phyloP scores from a whole-genome alignment of 768 basidiomycete genomes.

The Ramaria rubella region DNA sequence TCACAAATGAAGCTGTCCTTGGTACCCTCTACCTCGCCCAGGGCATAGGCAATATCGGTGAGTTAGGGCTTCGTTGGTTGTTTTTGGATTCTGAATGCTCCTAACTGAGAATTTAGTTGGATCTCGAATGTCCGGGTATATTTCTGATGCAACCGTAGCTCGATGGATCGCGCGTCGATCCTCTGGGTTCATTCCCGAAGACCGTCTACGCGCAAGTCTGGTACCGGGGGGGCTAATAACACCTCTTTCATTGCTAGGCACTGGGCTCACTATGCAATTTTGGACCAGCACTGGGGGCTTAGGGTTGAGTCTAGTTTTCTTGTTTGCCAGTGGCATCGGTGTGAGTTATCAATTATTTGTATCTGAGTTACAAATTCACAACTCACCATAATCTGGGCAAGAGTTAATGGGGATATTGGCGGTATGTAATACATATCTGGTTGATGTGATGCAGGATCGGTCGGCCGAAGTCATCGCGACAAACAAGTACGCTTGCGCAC shows the following conservation, averaged over 20 bases:
- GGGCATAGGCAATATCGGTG: slow-evolving; percentile 4
- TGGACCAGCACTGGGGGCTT: slow-evolving; percentile 46
- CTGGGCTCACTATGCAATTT: slow-evolving; percentile 49
- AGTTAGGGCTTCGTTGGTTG: background rate
- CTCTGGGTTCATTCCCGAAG: slow-evolving; percentile 61
- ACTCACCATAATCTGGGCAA: too few species aligned
- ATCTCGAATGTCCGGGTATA: slow-evolving; percentile 47
- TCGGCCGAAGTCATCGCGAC: slow-evolving; percentile 61
- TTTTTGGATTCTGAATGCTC: slow-evolving; percentile 9
- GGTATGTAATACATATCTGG: slow-evolving; percentile 48
- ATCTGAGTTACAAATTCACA: too few species aligned
- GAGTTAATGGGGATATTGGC: slow-evolving; percentile 53
- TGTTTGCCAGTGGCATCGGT: slow-evolving; percentile 65
- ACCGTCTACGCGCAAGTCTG: slow-evolving; percentile 51
- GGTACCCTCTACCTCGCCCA: slow-evolving; percentile 4
- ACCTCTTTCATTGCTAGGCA: slow-evolving; percentile 44
- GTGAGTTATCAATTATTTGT: slow-evolving; percentile 40
- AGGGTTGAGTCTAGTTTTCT: slow-evolving; percentile 41
- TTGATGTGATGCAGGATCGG: slow-evolving; percentile 49
- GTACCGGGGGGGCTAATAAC: slow-evolving; percentile 40
- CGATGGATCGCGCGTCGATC: slow-evolving; percentile 43
- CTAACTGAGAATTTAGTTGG: slow-evolving; percentile 37
- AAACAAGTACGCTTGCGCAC: slow-evolving; percentile 31
- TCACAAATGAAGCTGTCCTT: slow-evolving; percentile 2
- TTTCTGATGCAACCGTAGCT: slow-evolving; percentile 53